Evolutionary conservation across 1,284 basidiomycete species (phyloP).

Genomic region (Sanghuangporus baumii): DNA sequence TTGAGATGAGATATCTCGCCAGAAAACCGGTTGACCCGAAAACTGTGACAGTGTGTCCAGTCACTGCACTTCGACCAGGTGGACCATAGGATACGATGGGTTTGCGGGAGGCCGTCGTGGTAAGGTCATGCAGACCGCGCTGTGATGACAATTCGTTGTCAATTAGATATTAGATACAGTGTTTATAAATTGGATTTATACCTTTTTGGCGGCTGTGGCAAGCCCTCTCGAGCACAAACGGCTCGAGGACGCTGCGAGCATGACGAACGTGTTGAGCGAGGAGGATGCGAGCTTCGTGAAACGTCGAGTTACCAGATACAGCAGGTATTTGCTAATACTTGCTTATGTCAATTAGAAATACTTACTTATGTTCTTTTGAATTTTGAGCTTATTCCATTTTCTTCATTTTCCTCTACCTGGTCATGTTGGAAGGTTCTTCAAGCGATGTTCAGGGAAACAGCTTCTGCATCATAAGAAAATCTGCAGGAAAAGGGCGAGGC

Average conservation of each 20-base stretch:
- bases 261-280: neutral
- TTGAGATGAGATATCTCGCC: conserved; percentile 90
- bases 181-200: neutral
- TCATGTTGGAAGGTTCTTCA: neutral
- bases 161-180: neutral
- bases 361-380: neutral
- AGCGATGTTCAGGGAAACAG: neutral
- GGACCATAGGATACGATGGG: conserved; percentile 71
- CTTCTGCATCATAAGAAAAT: conserved; percentile 28
- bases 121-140: conserved; percentile 69
- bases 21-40: conserved; percentile 97
- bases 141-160: conserved; percentile 24
- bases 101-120: conserved; percentile 53
- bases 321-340: neutral
- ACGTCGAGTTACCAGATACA: neutral
- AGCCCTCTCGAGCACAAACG: conserved; percentile 4
- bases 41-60: conserved; percentile 91
- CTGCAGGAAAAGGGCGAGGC: conserved; percentile 52
- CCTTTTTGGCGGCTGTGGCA: neutral
- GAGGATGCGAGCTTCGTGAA: neutral
- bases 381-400: neutral
- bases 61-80: conserved; percentile 82
- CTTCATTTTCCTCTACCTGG: neutral
- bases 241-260: conserved; percentile 14
- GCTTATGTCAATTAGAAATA: neutral